A percentile compares a stretch with the other conserved stretches of the same genome.
phyloP scores from a whole-genome alignment of 2,329 filamentous ascomycete genomes.

The Aureobasidium sp. region DNA sequence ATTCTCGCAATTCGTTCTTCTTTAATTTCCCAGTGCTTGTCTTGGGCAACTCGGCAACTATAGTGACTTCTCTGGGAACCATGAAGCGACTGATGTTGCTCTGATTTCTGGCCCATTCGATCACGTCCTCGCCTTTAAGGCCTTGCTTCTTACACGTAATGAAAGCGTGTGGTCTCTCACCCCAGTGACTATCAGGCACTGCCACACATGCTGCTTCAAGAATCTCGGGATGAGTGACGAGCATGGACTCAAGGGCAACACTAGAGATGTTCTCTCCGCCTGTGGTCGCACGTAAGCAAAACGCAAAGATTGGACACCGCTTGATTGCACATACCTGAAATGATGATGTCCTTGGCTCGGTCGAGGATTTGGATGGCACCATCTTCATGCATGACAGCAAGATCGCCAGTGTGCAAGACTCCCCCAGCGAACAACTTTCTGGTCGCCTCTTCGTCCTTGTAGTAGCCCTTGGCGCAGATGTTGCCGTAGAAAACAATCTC shows the following conservation, averaged over 20 bases:
- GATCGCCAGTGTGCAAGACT: conserved; percentile 78
- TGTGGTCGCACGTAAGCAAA: conserved; percentile 28
- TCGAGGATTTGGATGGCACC: conserved; percentile 89
- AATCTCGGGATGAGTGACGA: conserved; percentile 79
- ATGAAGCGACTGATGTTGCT: conserved; percentile 86
- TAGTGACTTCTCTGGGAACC: conserved; percentile 63
- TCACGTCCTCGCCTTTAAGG: conserved; percentile 61
- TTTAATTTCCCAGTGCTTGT: conserved; percentile 94
- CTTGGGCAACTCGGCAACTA: conserved; percentile 86
- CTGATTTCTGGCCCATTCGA: conserved; percentile 77
- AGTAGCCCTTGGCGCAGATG: conserved; percentile 86
- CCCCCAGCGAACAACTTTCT: conserved; percentile 81
- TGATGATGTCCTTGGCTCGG: conserved; percentile 95
- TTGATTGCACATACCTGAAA: conserved; percentile 58
- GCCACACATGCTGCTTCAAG: conserved; percentile 89
- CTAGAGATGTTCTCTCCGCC: conserved; percentile 97
- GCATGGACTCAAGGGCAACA: conserved; percentile 82
- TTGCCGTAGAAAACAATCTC: conserved; percentile 87
- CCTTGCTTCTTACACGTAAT: conserved; percentile 60
- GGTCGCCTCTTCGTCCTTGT: conserved; percentile 81
- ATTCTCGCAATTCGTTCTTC: conserved; percentile 87
- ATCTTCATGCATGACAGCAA: conserved; percentile 89
- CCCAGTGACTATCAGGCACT: conserved; percentile 84
- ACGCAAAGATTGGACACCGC: background rate
- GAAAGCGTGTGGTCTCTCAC: conserved; percentile 91